These are phyloP conservation scores for Vaccinium myrtillus DNA, from an alignment of 148 eudicot species.

Conservation along the genomic window DNA sequence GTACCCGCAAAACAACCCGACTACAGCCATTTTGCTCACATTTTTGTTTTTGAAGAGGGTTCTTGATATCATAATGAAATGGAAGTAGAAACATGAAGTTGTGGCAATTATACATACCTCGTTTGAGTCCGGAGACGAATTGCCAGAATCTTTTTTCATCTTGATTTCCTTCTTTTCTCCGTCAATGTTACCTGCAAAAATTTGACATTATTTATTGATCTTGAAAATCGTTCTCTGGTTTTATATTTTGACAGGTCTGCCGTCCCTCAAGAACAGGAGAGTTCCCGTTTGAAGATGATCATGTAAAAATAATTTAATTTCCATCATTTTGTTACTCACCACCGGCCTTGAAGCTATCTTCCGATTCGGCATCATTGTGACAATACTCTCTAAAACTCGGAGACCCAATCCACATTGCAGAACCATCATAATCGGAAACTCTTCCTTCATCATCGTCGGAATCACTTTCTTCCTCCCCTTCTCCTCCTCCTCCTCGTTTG, in stretches of 20 bases:
- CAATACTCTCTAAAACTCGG: conserved; percentile 5
- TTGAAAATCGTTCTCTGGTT: neutral
- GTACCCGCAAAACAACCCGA: neutral
- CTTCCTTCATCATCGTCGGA: neutral
- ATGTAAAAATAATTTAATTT: neutral
- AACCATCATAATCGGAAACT: neutral
- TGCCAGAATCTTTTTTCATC: neutral
- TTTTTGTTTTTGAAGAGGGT: neutral
- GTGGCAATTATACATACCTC: neutral
- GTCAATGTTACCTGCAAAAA: neutral
- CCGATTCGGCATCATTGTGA: neutral
- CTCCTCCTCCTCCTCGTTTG: neutral
- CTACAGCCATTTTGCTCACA: neutral
- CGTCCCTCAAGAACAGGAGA: neutral
- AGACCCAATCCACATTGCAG: neutral
- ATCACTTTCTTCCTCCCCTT: neutral
- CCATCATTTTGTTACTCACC: conserved; percentile 2
- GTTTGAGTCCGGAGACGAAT: neutral
- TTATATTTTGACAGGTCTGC: too few relatives aligned
- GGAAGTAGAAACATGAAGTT: neutral
- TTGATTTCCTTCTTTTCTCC: conserved; percentile 3
- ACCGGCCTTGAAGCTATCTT: neutral
- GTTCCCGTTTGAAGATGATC: neutral
- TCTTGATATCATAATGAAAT: neutral
- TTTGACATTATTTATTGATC: neutral